These are phyloP conservation scores for Phascolomyces articulosus DNA, from an alignment of 371 early-diverging fungal species.

Conservation along the genomic window DNA sequence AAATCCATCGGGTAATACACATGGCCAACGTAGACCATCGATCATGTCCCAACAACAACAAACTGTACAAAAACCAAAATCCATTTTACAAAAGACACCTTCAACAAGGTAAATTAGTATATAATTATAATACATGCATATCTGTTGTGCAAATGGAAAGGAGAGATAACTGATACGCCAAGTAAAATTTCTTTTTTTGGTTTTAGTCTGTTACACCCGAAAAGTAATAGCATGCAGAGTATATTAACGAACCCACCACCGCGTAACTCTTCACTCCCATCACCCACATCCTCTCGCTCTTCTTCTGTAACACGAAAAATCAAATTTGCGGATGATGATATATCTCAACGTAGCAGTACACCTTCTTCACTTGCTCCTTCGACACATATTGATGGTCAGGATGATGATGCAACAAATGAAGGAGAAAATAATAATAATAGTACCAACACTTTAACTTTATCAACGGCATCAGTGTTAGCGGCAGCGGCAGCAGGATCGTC, in stretches of 20 bases:
- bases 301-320: constrained; percentile 15
- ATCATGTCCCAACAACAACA: constrained; percentile 14
- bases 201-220: constrained; percentile 3
- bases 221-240: neutral
- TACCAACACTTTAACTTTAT: constrained; percentile 2
- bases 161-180: neutral
- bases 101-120: constrained; percentile 10
- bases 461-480: neutral
- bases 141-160: neutral
- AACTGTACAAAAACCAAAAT: constrained; percentile 8
- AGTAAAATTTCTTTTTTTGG: neutral
- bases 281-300: constrained; percentile 21
- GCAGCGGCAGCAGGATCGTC: neutral
- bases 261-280: constrained; percentile 19
- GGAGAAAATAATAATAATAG: neutral
- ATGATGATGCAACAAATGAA: neutral
- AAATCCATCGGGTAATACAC: neutral
- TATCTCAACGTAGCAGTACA: constrained; percentile 9
- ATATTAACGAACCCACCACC: constrained; percentile 20
- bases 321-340: constrained; percentile 21
- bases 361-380: constrained; percentile 8
- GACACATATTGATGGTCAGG: neutral
- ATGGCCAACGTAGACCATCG: constrained; percentile 18
- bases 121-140: neutral
- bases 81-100: constrained; percentile 6